A percentile compares a stretch with the other conserved stretches of the same genome.
Evolutionary conservation across 352 stramenopile genomes (phyloP).

Genomic region (Pythium myriotylum): DNA sequence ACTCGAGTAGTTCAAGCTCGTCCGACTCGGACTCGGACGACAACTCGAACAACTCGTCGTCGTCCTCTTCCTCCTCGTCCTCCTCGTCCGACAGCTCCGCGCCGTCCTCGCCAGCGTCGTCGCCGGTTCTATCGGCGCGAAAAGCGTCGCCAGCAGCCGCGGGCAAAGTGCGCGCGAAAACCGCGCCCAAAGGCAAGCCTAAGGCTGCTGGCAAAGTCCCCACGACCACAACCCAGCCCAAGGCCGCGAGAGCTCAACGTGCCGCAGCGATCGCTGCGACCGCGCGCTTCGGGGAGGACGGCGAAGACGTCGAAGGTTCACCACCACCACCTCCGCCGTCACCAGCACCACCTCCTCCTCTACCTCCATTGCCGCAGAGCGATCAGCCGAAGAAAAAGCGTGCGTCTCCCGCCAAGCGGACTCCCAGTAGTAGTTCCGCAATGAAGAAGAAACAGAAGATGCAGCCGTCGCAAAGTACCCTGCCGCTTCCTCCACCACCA

Average conservation of each 20-base stretch:
- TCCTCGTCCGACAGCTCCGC: conserved; percentile 27
- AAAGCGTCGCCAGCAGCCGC: conserved; percentile 26
- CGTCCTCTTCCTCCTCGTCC: conserved; percentile 41
- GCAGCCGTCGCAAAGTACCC: not conserved
- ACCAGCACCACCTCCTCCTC: conserved; percentile 32
- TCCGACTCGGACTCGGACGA: conserved; percentile 67
- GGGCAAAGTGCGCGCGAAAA: conserved; percentile 15
- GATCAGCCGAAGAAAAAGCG: conserved; percentile 35
- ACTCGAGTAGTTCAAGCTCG: conserved; percentile 78
- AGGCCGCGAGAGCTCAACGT: conserved; percentile 18
- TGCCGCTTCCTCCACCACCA: conserved; percentile 8
- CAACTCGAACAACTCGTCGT: conserved; percentile 53
- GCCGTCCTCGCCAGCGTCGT: conserved; percentile 25
- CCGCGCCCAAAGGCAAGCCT: conserved; percentile 12
- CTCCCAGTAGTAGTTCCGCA: not conserved
- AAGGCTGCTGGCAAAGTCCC: too few species aligned
- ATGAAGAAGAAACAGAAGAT: conserved; percentile 26
- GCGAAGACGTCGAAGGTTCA: conserved; percentile 16
- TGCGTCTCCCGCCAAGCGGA: conserved; percentile 22
- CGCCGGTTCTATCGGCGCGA: conserved; percentile 13
- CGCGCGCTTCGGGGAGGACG: conserved; percentile 19
- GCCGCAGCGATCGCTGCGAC: conserved; percentile 16
- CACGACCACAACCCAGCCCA: too few species aligned
- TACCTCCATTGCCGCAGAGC: conserved; percentile 28
- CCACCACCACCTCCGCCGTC: conserved; percentile 24